Evolutionary conservation across 139 green algal species (phyloP).

Genomic region (Closterium sp.): DNA sequence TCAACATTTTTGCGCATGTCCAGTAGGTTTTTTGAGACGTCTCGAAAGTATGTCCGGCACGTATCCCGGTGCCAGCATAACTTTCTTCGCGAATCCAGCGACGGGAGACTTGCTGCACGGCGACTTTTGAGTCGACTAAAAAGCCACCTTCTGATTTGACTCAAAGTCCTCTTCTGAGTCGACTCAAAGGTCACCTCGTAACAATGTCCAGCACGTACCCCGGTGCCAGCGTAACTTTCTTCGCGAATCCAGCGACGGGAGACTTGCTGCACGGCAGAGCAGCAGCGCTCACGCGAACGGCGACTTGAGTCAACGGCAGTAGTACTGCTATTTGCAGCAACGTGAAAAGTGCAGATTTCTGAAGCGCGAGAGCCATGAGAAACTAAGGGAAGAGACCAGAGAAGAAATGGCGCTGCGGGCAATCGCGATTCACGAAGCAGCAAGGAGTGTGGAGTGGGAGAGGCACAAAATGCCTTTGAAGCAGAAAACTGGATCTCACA

Average conservation of each 20-base stretch:
- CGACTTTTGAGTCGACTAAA: no score
- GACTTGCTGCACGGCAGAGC: neutral
- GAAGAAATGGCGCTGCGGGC: neutral
- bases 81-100: neutral
- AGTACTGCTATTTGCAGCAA: neutral
- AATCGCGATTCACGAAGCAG: no score
- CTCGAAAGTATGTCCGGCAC: no score
- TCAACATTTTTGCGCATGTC: no score
- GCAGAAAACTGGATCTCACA: no score
- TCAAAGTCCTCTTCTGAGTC: no score
- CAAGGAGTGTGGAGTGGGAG: no score
- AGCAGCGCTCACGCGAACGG: neutral
- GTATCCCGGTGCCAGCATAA: neutral
- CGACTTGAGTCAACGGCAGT: neutral
- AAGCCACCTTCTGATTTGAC: no score
- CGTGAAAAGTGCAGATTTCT: neutral
- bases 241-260: neutral
- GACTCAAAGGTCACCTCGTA: no score
- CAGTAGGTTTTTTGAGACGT: no score
- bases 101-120: neutral
- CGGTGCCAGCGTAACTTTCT: neutral
- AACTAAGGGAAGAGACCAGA: neutral
- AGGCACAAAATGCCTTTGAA: no score
- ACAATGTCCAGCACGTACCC: neutral
- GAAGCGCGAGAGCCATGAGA: neutral